These are phyloP conservation scores for Wolfiporia cocos DNA, from an alignment of 1,284 basidiomycete genomes.

Conservation along the genomic window DNA sequence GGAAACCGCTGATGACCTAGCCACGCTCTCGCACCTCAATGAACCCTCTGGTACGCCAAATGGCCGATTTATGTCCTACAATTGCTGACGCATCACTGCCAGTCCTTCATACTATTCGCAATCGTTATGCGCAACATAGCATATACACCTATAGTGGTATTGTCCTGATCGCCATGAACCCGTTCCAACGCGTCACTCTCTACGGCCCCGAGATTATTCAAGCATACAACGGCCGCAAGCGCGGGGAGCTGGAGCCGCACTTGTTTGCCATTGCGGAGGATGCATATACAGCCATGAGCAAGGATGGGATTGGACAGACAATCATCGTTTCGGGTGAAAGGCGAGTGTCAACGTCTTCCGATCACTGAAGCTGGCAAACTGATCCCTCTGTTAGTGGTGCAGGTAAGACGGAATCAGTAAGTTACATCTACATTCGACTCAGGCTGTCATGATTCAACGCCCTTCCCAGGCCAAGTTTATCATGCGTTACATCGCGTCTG, in stretches of 20 bases:
- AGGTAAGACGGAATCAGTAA: conserved; percentile 96
- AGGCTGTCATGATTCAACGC: conserved; percentile 4
- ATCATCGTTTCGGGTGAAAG: conserved; percentile 99
- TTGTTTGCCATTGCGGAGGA: conserved; percentile 99
- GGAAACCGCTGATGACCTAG: conserved; percentile 96
- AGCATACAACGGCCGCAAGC: conserved; percentile 88
- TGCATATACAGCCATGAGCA: conserved; percentile 96
- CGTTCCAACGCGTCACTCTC: conserved; percentile 89
- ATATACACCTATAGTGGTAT: conserved; percentile 99
- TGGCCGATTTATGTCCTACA: too few species aligned
- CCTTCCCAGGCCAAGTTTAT: conserved; percentile 87
- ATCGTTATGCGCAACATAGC: conserved; percentile 94
- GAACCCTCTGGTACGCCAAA: conserved; percentile 82
- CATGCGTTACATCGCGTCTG: conserved; percentile 98
- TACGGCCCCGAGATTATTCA: conserved; percentile 98
- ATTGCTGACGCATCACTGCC: conserved; percentile 3
- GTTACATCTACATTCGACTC: conserved; percentile 15
- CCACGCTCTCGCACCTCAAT: conserved; percentile 96
- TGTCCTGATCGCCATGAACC: conserved; percentile 97
- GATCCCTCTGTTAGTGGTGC: conserved; percentile 78
- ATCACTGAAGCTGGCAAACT: too few species aligned
- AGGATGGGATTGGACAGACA: conserved; percentile 93
- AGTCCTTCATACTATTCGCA: conserved; percentile 97
- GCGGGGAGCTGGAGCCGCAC: conserved; percentile 97
- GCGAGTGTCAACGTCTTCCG: conserved; percentile 37